phyloP scores from a whole-genome alignment of 1,139 yeast genomes.

The Diutina mesorugosa region DNA sequence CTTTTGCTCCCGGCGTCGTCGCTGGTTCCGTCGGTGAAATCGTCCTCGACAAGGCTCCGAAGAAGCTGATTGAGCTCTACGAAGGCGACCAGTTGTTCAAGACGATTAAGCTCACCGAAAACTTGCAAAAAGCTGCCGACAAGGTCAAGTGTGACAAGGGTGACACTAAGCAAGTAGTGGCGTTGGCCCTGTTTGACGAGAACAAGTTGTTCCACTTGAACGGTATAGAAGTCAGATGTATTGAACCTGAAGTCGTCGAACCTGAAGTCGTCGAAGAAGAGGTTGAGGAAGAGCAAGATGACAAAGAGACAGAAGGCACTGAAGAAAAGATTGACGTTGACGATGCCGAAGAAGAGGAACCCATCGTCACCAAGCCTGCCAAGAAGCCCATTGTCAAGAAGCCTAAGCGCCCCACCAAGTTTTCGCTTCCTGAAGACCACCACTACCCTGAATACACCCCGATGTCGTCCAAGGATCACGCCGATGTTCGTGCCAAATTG shows the following conservation, averaged over 20 bases:
- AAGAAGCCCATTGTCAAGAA: neutral
- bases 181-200: constrained; percentile 32
- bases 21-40: constrained; percentile 17
- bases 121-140: constrained; percentile 18
- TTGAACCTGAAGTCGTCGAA: constrained; percentile 2
- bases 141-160: constrained; percentile 28
- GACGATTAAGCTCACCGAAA: constrained; percentile 13
- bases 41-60: constrained; percentile 18
- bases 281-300: constrained; percentile 5
- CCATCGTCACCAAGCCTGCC: constrained; percentile 7
- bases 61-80: constrained; percentile 30
- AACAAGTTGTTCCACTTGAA: constrained; percentile 38
- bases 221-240: constrained; percentile 20
- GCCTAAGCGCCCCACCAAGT: constrained; percentile 6
- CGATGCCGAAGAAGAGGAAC: constrained; percentile 6
- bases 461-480: constrained; percentile 26
- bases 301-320: neutral
- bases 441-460: constrained; percentile 32
- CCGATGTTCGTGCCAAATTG: constrained; percentile 15
- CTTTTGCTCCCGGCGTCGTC: constrained; percentile 31
- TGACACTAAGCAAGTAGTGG: constrained; percentile 20
- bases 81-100: constrained; percentile 43
- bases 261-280: constrained; percentile 8
- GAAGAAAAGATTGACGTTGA: constrained; percentile 6
- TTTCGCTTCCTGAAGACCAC: constrained; percentile 15